Evolutionary conservation across 106 monocot species (phyloP), one percentile per base, ranked within the genome.

Genomic region (Allium cepa): DNA sequence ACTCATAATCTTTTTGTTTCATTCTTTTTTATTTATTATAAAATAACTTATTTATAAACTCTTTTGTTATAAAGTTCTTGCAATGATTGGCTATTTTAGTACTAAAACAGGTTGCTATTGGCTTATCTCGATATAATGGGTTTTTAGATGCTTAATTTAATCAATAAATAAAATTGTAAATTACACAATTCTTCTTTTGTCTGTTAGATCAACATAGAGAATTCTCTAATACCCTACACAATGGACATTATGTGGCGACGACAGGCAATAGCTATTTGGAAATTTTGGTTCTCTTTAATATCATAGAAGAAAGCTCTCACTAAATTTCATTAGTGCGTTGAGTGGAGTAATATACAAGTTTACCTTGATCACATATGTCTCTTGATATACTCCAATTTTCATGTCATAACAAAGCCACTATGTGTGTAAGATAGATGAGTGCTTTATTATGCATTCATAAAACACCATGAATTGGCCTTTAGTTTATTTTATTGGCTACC

Each of bases 301-400:
- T 92, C 92, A 75, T 86, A 91, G 57, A 97, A 97, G 80, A 97
- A 81, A 74, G 96, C 96, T 26, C 82, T 97, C 11, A 97, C 96
- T 8, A 97, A 97, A 63, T 97, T 97, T 74, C 78, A 89, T 17
- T 83, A 91, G 27, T 86, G 86, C 69, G 96, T 97, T 72, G 96
- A 97, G 71, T 97, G 96, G 96, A 97, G 88, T 73, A 91, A 97
- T 84, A 63, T 88, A 76, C 96, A 97, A 88, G 96, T 97, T 48
- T 67, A 22, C 1, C 22, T 22, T 22, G 22, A 22, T 22, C 22
- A 22, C 22, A 72, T 63, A 57, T 26, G 69, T 16, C 22, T 22
- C 18, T 11, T 22, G 9, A 14, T 7, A 26, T 13, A 63, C 12
- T 4, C 28, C 2, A 10, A 1, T 11, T 61, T 61, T 22, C 22